phyloP scores from a whole-genome alignment of 164 flowering plant genomes.

The Piper betle region DNA sequence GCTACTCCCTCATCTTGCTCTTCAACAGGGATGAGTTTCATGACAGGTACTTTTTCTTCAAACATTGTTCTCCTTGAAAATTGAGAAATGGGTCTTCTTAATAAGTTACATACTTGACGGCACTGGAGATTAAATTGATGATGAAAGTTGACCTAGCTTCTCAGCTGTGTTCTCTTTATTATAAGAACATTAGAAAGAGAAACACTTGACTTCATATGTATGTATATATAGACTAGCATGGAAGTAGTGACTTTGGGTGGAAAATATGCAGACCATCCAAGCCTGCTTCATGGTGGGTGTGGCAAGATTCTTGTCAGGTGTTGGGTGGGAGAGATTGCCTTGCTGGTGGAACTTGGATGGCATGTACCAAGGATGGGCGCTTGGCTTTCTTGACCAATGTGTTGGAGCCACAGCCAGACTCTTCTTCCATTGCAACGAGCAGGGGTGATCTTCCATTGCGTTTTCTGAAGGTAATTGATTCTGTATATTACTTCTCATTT shows the following conservation, averaged over 20 bases:
- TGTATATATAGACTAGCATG: not conserved
- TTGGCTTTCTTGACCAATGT: slow-evolving; percentile 73
- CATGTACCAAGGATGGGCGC: slow-evolving; percentile 40
- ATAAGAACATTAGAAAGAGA: not conserved
- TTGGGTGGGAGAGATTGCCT: slow-evolving; percentile 69
- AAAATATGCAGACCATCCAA: slow-evolving; percentile 37
- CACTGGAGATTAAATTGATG: not conserved
- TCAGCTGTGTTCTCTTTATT: not conserved
- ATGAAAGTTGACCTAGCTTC: not conserved
- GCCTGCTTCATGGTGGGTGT: slow-evolving; percentile 78
- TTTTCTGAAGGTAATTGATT: slow-evolving; percentile 47
- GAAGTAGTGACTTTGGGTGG: not conserved
- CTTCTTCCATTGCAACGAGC: slow-evolving; percentile 27
- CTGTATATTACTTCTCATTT: not conserved
- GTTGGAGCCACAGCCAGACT: slow-evolving; percentile 20
- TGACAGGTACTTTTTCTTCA: slow-evolving; percentile 24
- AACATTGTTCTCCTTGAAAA: not conserved
- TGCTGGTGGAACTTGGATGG: slow-evolving; percentile 92
- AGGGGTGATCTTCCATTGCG: slow-evolving; percentile 71
- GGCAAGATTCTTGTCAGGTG: slow-evolving; percentile 46
- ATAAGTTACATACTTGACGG: not conserved
- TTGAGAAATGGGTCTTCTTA: not conserved
- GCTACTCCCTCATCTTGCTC: slow-evolving; percentile 47
- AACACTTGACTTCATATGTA: too few relatives aligned
- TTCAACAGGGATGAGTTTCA: slow-evolving; percentile 72